These are phyloP conservation scores for Ganoderma sp. DNA, from an alignment of 1,284 basidiomycete species.

Conservation along the genomic window DNA sequence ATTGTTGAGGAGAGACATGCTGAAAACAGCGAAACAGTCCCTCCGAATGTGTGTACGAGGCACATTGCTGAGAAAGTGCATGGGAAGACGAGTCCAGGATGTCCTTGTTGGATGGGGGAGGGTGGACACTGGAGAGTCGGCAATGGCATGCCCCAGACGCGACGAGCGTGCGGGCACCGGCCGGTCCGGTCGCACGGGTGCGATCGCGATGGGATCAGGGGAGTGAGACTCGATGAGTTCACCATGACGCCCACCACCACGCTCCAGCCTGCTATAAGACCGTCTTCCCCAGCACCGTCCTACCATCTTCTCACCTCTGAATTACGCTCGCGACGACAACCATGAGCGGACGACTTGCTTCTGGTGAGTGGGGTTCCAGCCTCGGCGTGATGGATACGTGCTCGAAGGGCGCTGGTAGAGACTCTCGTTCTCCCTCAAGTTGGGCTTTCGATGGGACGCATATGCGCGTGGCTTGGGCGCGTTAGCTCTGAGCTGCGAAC, in stretches of 20 bases:
- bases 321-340: slow-evolving; percentile 15
- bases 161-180: slow-evolving; percentile 24
- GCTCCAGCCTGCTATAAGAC: slow-evolving; percentile 17
- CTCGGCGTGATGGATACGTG: not conserved
- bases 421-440: not conserved
- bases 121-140: slow-evolving; percentile 2
- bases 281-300: not conserved
- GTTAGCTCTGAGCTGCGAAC: not conserved
- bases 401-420: not conserved
- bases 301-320: slow-evolving; percentile 11
- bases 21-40: slow-evolving; percentile 10
- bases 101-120: not conserved
- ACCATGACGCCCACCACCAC: slow-evolving; percentile 24
- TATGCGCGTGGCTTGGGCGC: not conserved
- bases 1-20: slow-evolving; percentile 7
- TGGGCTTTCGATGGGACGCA: not conserved
- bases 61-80: slow-evolving; percentile 6
- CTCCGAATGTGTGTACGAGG: slow-evolving; percentile 5
- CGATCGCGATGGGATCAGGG: slow-evolving; percentile 31
- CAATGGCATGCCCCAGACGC: slow-evolving; percentile 16
- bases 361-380: slow-evolving; percentile 37
- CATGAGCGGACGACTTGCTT: slow-evolving; percentile 46
- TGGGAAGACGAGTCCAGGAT: slow-evolving; percentile 16
- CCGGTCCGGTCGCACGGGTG: slow-evolving; percentile 24
- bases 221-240: slow-evolving; percentile 3